A percentile compares a stretch with the other conserved stretches of the same genome.
Conservation (phyloP, 768 basidiomycete genomes). For the Amanita inopinata region DNA sequence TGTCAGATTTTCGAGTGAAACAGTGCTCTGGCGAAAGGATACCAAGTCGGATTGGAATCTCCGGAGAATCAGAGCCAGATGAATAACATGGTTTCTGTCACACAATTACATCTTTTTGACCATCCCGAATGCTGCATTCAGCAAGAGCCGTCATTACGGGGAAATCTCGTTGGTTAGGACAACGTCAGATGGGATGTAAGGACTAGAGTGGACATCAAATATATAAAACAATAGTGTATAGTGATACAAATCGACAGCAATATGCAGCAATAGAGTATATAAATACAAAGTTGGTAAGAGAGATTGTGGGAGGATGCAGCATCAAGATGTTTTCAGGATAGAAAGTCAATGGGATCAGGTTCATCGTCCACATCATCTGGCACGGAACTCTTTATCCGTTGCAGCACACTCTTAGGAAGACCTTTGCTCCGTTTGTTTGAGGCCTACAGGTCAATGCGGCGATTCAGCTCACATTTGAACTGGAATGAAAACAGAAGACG, state of each 20-base stretch:
- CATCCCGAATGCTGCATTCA: not conserved
- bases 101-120: too few species aligned
- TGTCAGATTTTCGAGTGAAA: not conserved
- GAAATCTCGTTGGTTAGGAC: not conserved
- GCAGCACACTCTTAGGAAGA: constrained; percentile 29
- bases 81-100: not conserved
- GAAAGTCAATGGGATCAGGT: constrained; percentile 37
- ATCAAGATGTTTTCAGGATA: constrained; percentile 22
- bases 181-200: too few species aligned
- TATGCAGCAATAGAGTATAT: not conserved
- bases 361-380: constrained; percentile 25
- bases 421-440: constrained; percentile 17
- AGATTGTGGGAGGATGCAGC: not conserved
- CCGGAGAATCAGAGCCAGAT: too few species aligned
- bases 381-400: constrained; percentile 25
- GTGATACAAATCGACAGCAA: constrained; percentile 3
- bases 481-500: not conserved
- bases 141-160: not conserved
- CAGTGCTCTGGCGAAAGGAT: not conserved
- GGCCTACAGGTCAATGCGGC: not conserved
- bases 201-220: too few species aligned
- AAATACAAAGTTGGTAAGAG: constrained; percentile 3
- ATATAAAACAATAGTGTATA: too few species aligned
- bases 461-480: not conserved
- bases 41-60: not conserved